Evolutionary conservation across 352 stramenopile species (phyloP), one percentile per base, ranked within the genome.

Genomic region (Phytophthora fragariaefolia): DNA sequence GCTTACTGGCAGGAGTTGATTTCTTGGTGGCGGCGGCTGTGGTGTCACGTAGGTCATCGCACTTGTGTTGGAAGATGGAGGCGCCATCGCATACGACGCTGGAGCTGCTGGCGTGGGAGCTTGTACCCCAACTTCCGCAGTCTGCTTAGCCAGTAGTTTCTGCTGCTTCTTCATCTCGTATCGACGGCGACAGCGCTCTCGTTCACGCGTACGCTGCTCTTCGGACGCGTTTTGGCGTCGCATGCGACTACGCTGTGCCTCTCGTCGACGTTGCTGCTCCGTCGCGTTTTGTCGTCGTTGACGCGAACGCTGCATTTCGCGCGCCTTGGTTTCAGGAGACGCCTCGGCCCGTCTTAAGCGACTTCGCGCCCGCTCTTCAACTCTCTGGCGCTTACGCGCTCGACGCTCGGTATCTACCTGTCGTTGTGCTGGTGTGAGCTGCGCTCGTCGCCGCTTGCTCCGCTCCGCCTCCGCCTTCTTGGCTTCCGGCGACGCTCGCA

Each of bases 361-460:
- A 48, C 73, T 89, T 1, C 81, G 77, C 9, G 73, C 69, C 5
- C 76, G 79, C 45, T 93, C 79, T 18, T 87, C 80, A 1, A 71
- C 43, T 0, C 78, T 63, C 42, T 86, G 85, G 24, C 81, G 73
- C 56, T 90, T 91, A 15, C 80, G 75, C 24, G 79, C 74, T 23
- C 85, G 81, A 38, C 82, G 75, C n/a, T 93, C 81, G 15, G 75
- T 79, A 57, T 91, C 85, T 6, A 72, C 79, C 46, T 93, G 85
- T 2, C 82, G 77, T 57, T 91, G 82, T 15, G 74, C 79, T 0
- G 85, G 85, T 3, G 85, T 93, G 22, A 90, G 66, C 28, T 70
- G 81, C 49, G 90, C 82, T 50, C 85, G 73, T 28, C 85, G 79
- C 54, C 79, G 73, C 56, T 73, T 83, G 49, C 85, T 93, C 6